Percentiles rank a stretch among this genome's conserved stretches.
Conservation (phyloP, 1,139 yeast species). For the Pneumocystis murina region DNA sequence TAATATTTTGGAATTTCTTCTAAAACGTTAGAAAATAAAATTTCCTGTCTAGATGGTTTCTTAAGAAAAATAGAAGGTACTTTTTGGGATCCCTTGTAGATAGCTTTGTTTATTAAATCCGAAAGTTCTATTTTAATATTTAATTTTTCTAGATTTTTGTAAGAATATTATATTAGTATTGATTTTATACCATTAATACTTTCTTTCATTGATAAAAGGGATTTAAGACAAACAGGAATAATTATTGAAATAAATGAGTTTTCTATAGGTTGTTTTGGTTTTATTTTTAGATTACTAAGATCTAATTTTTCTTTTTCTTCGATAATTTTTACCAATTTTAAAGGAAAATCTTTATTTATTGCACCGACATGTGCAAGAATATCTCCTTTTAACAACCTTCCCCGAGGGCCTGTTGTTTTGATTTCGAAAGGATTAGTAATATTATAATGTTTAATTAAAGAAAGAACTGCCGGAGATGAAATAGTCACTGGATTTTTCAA, state of each 20-base stretch:
- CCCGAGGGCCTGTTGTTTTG: conserved; percentile 77
- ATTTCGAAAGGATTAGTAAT: conserved; percentile 64
- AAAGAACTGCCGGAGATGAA: conserved; percentile 67
- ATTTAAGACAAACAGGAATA: background rate
- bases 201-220: background rate
- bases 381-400: conserved; percentile 80
- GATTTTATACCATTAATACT: background rate
- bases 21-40: background rate
- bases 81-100: conserved; percentile 5
- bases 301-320: conserved; percentile 53
- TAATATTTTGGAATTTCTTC: background rate
- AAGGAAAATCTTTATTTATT: conserved; percentile 42
- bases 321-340: conserved; percentile 41
- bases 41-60: background rate
- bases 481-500: conserved; percentile 23
- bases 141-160: conserved; percentile 4
- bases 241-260: conserved; percentile 3
- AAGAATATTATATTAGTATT: conserved; percentile 10
- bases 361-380: conserved; percentile 69
- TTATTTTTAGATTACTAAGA: conserved; percentile 50
- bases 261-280: conserved; percentile 28
- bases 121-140: conserved; percentile 6
- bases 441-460: conserved; percentile 44
- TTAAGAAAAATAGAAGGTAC: conserved; percentile 7
- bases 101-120: conserved; percentile 8